phyloP scores from a whole-genome alignment of 2,329 filamentous ascomycete genomes.

The Aspergillus aculeatus region DNA sequence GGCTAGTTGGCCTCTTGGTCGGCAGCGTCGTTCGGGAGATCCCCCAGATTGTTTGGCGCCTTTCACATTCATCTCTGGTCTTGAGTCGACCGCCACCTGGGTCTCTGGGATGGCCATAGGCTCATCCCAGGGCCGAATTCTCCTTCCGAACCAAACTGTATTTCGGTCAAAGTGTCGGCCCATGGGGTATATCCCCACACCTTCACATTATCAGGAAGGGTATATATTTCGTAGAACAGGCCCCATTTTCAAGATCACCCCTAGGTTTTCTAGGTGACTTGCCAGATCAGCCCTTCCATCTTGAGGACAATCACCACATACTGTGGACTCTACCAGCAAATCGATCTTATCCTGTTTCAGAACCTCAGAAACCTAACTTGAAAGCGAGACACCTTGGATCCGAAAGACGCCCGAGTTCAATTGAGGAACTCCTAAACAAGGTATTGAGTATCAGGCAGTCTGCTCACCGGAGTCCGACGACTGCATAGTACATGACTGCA shows the following conservation, averaged over 20 bases:
- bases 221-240: constrained; percentile 10
- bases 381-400: too few relatives aligned
- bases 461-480: neutral
- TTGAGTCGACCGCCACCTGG: constrained; percentile 13
- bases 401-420: too few relatives aligned
- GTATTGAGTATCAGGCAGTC: too few relatives aligned
- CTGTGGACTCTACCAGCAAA: too few relatives aligned
- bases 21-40: constrained; percentile 27
- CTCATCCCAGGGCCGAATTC: constrained; percentile 18
- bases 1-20: constrained; percentile 18
- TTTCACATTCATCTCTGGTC: constrained; percentile 5
- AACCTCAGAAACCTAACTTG: too few relatives aligned
- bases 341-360: too few relatives aligned
- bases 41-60: constrained; percentile 16
- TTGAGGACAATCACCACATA: too few relatives aligned
- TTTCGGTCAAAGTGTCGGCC: constrained; percentile 15
- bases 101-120: constrained; percentile 10
- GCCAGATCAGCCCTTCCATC: neutral
- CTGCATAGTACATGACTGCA: neutral
- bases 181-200: constrained; percentile 11
- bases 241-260: neutral
- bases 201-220: neutral
- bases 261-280: neutral
- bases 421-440: too few relatives aligned
- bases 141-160: constrained; percentile 18